Evolutionary conservation across 441 rosid species (phyloP), one percentile per base, ranked within the genome.

Genomic region (Aquilaria agallochum): DNA sequence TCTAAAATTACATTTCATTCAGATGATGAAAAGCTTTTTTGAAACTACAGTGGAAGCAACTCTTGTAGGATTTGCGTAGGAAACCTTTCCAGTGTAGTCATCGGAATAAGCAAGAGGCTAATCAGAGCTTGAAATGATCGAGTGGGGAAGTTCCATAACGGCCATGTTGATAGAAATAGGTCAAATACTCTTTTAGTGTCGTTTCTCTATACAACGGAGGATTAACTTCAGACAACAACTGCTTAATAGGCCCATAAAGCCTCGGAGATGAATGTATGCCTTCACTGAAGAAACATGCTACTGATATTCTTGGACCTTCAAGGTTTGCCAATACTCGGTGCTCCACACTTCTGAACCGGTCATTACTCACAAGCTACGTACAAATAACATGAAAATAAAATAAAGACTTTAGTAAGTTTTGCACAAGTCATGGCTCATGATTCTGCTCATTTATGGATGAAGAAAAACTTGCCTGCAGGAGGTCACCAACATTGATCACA

Each of bases 221-320:
- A 70, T 79, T 81, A 9, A 76, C 73, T 68, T 83, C 84, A 1
- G 89, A 79, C 12, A 81, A 31, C 56, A 89, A 73, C 75, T 86
- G 87, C 45, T 72, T 73, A 55, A 84, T 77, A 34, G 92, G 93
- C 42, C 83, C 85, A 45, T 76, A 78, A 4, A 69, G 62, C 44
- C 60, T 76, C 11, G 75, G 34, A 5, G 15, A 44, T 2, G 68
- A 65, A 49, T 31, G 46, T 11, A 64, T 14, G 11, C 50, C 53
- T n/a, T 75, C 65, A 33, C 68, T 72, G 53, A 84, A 69, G 49
- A 86, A 82, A 72, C 84, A 67, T 5, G 90, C 90, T 2, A 79
- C 80, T 4, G 89, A 86, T 11, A 88, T 61, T 65, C 90, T 73
- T 0, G 88, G 81, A 8, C 68, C 78, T 10, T 1, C 52, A 46